These are phyloP conservation scores for Cercospora sp. DNA, from an alignment of 2,329 filamentous ascomycete genomes.

Conservation along the genomic window DNA sequence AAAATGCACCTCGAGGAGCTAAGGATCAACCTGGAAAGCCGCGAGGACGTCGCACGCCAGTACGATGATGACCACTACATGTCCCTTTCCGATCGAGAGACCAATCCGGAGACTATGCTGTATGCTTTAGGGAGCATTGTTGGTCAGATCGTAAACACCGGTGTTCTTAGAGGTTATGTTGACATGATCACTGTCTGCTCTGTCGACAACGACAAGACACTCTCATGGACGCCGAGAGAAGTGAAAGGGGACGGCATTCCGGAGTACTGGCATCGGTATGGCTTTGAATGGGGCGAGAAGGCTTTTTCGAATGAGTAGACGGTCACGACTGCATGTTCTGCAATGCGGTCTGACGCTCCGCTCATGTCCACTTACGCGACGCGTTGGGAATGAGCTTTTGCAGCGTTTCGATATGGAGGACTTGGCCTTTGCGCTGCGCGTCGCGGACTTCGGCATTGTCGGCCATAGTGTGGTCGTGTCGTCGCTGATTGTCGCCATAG, in stretches of 20 bases:
- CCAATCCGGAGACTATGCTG: constrained; percentile 21
- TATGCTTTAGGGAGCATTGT: constrained; percentile 24
- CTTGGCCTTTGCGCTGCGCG: constrained; percentile 37
- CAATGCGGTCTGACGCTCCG: too few species aligned
- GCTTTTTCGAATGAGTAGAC: constrained; percentile 10
- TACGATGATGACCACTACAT: constrained; percentile 19
- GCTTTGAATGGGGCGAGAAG: constrained; percentile 27
- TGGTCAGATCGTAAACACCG: constrained; percentile 20
- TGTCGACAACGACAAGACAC: constrained; percentile 15
- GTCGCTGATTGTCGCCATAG: constrained; percentile 41
- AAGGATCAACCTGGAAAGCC: constrained; percentile 18
- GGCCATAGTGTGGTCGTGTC: constrained; percentile 43
- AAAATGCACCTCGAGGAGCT: constrained; percentile 25
- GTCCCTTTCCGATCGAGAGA: constrained; percentile 19
- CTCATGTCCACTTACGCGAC: constrained; percentile 38
- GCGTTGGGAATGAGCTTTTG: constrained; percentile 39
- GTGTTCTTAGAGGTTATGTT: constrained; percentile 22
- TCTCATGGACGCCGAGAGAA: constrained; percentile 16
- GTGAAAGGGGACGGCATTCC: constrained; percentile 22
- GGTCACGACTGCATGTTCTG: not conserved
- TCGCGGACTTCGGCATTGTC: constrained; percentile 33
- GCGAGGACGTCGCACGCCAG: constrained; percentile 11
- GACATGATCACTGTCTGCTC: constrained; percentile 20
- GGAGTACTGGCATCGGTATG: constrained; percentile 25
- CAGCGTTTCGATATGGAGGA: constrained; percentile 38